Conservation (phyloP, 805 yeast genomes). For the Cyberlindnera bimundalis region DNA sequence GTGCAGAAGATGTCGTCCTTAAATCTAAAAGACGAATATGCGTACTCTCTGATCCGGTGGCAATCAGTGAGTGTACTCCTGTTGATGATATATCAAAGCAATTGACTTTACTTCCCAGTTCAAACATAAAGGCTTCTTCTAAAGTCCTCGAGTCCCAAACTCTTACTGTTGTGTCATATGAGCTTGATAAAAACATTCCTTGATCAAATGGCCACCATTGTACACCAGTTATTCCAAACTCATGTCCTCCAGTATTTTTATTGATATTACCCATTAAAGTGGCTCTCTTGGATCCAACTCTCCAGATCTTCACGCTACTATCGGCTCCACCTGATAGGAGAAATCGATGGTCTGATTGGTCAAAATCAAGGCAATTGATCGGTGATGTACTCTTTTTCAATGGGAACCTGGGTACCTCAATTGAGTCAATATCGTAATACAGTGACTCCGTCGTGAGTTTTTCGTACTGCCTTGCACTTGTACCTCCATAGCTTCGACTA, state of each 20-base stretch:
- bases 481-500: constrained; percentile 8
- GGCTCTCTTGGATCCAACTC: constrained; percentile 29
- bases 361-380: constrained; percentile 60
- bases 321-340: constrained; percentile 74
- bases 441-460: constrained; percentile 24
- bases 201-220: constrained; percentile 90
- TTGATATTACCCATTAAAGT: constrained; percentile 21
- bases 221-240: constrained; percentile 67
- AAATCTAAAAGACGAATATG: constrained; percentile 69
- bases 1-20: constrained; percentile 69
- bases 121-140: constrained; percentile 63
- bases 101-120: constrained; percentile 59
- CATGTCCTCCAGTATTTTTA: constrained; percentile 44
- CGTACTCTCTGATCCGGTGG: constrained; percentile 68
- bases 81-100: constrained; percentile 58
- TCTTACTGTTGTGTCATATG: constrained; percentile 73
- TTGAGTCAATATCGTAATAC: constrained; percentile 21
- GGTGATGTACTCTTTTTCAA: constrained; percentile 27
- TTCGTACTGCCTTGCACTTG: constrained; percentile 9
- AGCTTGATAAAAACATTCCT: constrained; percentile 80
- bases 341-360: constrained; percentile 40
- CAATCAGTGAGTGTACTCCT: constrained; percentile 51
- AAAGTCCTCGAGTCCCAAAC: constrained; percentile 77
- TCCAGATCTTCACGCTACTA: constrained; percentile 67
- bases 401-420: constrained; percentile 23